phyloP scores from a whole-genome alignment of 2,329 filamentous ascomycete genomes.

The Aspergillus pseudonomiae region DNA sequence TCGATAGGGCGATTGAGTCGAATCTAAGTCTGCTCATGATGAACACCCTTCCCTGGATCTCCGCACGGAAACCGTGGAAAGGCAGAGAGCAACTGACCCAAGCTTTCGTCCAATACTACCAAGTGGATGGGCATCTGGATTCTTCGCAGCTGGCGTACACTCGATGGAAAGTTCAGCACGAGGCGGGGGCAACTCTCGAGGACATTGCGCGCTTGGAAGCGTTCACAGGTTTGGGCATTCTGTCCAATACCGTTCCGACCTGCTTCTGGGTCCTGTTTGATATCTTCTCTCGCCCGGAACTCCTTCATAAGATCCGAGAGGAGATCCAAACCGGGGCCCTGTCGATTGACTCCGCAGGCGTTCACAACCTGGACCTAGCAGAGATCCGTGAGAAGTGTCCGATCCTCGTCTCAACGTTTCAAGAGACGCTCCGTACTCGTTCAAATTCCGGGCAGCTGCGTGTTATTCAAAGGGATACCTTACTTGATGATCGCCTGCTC shows the following conservation, averaged over 20 bases:
- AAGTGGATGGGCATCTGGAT: slow-evolving; percentile 40
- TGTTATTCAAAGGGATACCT: slow-evolving; percentile 36
- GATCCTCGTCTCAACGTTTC: slow-evolving; percentile 38
- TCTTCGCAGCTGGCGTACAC: slow-evolving; percentile 29
- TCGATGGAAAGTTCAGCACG: slow-evolving; percentile 18
- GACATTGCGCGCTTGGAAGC: slow-evolving; percentile 34
- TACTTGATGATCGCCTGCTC: slow-evolving; percentile 38
- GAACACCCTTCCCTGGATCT: slow-evolving; percentile 39
- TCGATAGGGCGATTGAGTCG: slow-evolving; percentile 42
- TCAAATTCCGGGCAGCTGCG: slow-evolving; percentile 32
- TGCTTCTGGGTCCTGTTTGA: slow-evolving; percentile 52
- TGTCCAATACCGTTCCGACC: slow-evolving; percentile 48
- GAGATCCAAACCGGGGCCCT: slow-evolving; percentile 41
- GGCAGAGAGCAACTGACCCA: slow-evolving; percentile 39
- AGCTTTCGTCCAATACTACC: slow-evolving; percentile 47
- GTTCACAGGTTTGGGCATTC: slow-evolving; percentile 35
- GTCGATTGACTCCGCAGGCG: slow-evolving; percentile 19
- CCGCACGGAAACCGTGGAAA: slow-evolving; percentile 41
- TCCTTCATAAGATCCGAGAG: slow-evolving; percentile 44
- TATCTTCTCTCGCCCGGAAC: slow-evolving; percentile 43
- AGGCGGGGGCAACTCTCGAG: slow-evolving; percentile 20
- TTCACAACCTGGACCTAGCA: slow-evolving; percentile 35
- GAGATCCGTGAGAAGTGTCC: slow-evolving; percentile 39
- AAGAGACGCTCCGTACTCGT: slow-evolving; percentile 41
- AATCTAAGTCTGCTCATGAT: slow-evolving; percentile 35